Conservation (phyloP, 768 basidiomycete genomes). For the Termitomyces titanicus region DNA sequence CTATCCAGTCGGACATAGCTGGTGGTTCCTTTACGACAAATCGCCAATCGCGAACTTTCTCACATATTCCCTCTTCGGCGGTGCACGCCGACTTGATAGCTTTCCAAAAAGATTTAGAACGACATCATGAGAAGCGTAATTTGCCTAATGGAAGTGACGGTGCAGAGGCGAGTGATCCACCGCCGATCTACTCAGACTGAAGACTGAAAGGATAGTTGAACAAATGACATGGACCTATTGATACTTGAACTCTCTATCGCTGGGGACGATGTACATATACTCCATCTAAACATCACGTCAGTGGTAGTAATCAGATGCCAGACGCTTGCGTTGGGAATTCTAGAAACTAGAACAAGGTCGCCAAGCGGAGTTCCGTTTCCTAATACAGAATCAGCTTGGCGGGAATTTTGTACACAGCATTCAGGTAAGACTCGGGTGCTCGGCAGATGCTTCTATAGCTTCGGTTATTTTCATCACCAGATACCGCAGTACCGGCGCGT, state of each 20-base stretch:
- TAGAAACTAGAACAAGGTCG: background rate
- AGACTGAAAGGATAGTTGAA: background rate
- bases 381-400: background rate
- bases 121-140: constrained; percentile 12
- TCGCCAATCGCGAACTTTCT: background rate
- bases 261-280: background rate
- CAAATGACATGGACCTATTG: background rate
- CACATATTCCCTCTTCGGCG: background rate
- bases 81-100: background rate
- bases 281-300: background rate
- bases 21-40: background rate
- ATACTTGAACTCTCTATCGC: background rate
- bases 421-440: constrained; percentile 6
- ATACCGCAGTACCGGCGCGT: constrained; percentile 21
- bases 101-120: background rate
- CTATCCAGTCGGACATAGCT: background rate
- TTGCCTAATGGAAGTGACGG: constrained; percentile 7
- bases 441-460: constrained; percentile 11
- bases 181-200: background rate
- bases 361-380: constrained; percentile 7
- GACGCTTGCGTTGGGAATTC: background rate
- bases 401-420: constrained; percentile 1
- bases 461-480: constrained; percentile 21
- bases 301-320: constrained; percentile 1
- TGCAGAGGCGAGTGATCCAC: constrained; percentile 10